phyloP scores from a whole-genome alignment of 768 basidiomycete genomes.

The Russula earlei region DNA sequence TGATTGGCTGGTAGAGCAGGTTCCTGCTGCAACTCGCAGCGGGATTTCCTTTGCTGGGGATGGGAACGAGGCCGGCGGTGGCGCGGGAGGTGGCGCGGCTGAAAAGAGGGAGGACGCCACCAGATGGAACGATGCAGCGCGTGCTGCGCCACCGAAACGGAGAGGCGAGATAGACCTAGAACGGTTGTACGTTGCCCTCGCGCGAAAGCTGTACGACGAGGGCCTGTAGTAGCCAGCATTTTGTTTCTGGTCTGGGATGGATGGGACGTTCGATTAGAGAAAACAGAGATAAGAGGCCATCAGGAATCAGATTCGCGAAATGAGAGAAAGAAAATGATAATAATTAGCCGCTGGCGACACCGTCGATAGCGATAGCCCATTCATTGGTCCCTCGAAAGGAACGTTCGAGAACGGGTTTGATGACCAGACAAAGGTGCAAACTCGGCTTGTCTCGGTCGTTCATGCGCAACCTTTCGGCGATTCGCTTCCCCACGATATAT shows the following conservation, averaged over 20 bases:
- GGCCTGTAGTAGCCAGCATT: slow-evolving; percentile 44
- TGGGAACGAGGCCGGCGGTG: background rate
- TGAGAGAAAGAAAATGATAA: no score
- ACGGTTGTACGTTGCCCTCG: slow-evolving; percentile 80
- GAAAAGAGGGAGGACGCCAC: background rate
- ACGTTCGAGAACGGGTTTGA: no score
- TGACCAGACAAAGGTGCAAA: no score
- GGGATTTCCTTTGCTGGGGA: slow-evolving; percentile 5
- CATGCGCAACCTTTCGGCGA: background rate
- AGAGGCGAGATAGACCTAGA: slow-evolving; percentile 68
- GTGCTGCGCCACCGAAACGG: slow-evolving; percentile 24
- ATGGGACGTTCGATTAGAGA: no score
- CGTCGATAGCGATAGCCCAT: no score
- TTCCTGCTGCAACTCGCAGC: slow-evolving; percentile 23
- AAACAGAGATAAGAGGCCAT: no score
- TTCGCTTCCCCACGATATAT: background rate
- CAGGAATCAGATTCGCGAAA: no score
- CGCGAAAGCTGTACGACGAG: slow-evolving; percentile 87
- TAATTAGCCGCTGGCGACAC: no score
- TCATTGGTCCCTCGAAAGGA: no score
- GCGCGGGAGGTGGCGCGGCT: slow-evolving; percentile 1
- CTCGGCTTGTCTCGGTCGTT: background rate
- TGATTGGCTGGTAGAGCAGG: slow-evolving; percentile 72
- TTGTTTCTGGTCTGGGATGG: no score
- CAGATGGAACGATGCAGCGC: background rate